Conservation (phyloP, 2,329 filamentous ascomycete species). For the Monilinia aucupariae region DNA sequence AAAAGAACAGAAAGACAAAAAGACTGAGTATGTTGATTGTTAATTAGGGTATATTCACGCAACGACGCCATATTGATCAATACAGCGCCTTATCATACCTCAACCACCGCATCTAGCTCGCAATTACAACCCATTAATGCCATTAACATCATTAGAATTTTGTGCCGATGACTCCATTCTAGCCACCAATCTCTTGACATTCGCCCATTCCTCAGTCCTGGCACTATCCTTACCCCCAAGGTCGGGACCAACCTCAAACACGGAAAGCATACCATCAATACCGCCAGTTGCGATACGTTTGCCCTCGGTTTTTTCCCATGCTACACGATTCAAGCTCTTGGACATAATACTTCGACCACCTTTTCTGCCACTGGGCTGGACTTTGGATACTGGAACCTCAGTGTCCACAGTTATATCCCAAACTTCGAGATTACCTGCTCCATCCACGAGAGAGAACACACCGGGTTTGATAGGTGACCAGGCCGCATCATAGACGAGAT, state of each 20-base stretch:
- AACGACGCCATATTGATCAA: slow-evolving; percentile 26
- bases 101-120: background rate
- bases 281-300: slow-evolving; percentile 84
- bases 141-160: slow-evolving; percentile 25
- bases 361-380: slow-evolving; percentile 63
- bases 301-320: slow-evolving; percentile 89
- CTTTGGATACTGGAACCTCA: slow-evolving; percentile 82
- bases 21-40: slow-evolving; percentile 2
- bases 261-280: slow-evolving; percentile 80
- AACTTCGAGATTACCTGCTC: slow-evolving; percentile 83
- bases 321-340: slow-evolving; percentile 86
- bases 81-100: background rate
- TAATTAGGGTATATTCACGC: slow-evolving; percentile 30
- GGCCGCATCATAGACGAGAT: slow-evolving; percentile 90
- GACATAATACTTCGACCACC: slow-evolving; percentile 65
- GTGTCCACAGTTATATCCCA: slow-evolving; percentile 93
- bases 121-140: slow-evolving; percentile 15
- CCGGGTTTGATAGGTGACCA: slow-evolving; percentile 95
- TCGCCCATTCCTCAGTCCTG: slow-evolving; percentile 85
- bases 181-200: slow-evolving; percentile 82
- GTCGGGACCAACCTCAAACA: slow-evolving; percentile 85
- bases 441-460: slow-evolving; percentile 91
- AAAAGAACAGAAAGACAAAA: background rate
- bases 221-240: slow-evolving; percentile 79
- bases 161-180: slow-evolving; percentile 54